Evolutionary conservation across 1,284 basidiomycete species (phyloP).

Genomic region (Tetrapyrgos nigripes): DNA sequence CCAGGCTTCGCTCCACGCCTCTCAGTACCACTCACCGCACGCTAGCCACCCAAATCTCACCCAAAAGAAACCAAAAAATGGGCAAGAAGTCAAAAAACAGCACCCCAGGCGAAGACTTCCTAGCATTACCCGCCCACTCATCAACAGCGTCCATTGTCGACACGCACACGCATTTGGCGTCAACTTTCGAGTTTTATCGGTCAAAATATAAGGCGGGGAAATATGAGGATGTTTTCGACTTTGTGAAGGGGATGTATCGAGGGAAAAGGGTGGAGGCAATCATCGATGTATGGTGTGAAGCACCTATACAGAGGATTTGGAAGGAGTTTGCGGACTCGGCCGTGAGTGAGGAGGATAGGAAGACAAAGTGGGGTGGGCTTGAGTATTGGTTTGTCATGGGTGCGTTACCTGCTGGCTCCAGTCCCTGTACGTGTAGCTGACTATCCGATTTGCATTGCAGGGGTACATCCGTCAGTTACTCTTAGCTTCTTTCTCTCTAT

Average conservation of each 20-base stretch:
- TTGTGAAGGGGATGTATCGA: conserved; percentile 66
- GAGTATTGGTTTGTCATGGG: conserved; percentile 83
- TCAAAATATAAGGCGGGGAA: conserved; percentile 61
- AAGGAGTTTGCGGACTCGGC: conserved; percentile 78
- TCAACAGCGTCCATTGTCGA: conserved; percentile 64
- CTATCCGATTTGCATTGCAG: conserved; percentile 38
- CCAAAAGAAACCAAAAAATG: conserved; percentile 24
- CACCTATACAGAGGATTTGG: conserved; percentile 67
- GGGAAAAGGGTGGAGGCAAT: conserved; percentile 65
- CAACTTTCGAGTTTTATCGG: conserved; percentile 70
- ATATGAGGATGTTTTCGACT: conserved; percentile 63
- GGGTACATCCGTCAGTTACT: conserved; percentile 72
- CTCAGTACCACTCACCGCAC: no score
- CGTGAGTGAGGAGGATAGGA: conserved; percentile 52
- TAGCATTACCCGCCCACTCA: conserved; percentile 36
- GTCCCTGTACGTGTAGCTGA: not conserved
- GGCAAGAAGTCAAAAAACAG: conserved; percentile 42
- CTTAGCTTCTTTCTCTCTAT: not conserved
- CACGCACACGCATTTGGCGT: conserved; percentile 80
- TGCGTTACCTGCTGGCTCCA: conserved; percentile 37
- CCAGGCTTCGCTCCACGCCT: no score
- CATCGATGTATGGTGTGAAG: conserved; percentile 87
- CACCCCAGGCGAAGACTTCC: conserved; percentile 35
- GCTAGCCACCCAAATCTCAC: no score
- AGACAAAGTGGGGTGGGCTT: conserved; percentile 62